These are phyloP conservation scores for Eudorina sp. DNA, from an alignment of 139 green algal species.

Conservation along the genomic window DNA sequence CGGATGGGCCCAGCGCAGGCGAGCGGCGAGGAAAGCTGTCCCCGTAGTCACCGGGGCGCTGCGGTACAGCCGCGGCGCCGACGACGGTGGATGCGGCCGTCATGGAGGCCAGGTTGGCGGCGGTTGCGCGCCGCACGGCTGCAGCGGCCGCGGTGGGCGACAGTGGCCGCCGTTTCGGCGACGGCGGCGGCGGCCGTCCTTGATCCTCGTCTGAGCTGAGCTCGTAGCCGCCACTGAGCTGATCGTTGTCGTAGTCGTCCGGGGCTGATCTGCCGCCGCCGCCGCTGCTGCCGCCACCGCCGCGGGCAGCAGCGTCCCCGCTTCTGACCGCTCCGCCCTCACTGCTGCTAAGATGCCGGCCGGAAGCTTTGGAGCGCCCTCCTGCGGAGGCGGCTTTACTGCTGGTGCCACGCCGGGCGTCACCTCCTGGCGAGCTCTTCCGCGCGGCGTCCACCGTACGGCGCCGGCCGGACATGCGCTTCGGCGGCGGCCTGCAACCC, in stretches of 20 bases:
- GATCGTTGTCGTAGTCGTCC: background rate
- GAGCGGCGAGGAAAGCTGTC: background rate
- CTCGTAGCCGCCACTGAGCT: background rate
- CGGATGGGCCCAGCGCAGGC: background rate
- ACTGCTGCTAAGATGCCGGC: too few relatives aligned
- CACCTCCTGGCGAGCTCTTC: too few relatives aligned
- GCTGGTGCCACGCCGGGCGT: background rate
- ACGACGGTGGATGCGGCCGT: conserved; percentile 4
- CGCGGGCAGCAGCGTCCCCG: background rate
- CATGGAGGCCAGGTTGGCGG: background rate
- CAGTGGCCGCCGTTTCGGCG: background rate
- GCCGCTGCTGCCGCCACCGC: background rate
- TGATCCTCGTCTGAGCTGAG: conserved; percentile 16
- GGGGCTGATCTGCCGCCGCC: too few relatives aligned
- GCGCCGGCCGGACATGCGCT: background rate
- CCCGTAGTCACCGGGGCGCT: background rate
- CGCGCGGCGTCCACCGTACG: background rate
- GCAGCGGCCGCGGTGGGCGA: background rate
- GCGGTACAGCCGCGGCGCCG: background rate
- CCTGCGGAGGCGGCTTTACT: background rate
- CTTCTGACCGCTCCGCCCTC: too few relatives aligned
- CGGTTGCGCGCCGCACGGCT: background rate
- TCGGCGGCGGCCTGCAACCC: conserved; percentile 28
- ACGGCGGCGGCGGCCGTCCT: conserved; percentile 19
- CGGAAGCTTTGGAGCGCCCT: background rate